phyloP scores from a whole-genome alignment of 2,329 filamentous ascomycete genomes.

The Penicillium aurantiogriseum region DNA sequence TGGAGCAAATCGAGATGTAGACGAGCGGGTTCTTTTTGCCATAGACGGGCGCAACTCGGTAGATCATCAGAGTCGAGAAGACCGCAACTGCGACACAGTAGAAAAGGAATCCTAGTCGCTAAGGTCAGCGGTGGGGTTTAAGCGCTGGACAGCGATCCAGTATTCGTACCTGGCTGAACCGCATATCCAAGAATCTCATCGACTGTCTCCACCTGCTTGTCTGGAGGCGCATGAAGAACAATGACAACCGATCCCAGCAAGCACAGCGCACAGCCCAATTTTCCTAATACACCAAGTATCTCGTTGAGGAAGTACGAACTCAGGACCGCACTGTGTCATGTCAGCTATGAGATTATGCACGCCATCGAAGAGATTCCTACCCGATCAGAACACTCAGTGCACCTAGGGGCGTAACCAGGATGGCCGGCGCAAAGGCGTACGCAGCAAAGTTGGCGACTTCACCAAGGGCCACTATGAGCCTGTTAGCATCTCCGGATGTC shows the following conservation, averaged over 20 bases:
- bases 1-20: slow-evolving; percentile 96
- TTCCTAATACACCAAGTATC: slow-evolving; percentile 83
- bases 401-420: slow-evolving; percentile 91
- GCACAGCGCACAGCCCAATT: slow-evolving; percentile 93
- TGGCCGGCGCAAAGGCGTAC: slow-evolving; percentile 98
- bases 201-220: slow-evolving; percentile 85
- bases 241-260: slow-evolving; percentile 96
- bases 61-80: slow-evolving; percentile 94
- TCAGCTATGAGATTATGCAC: slow-evolving; percentile 17
- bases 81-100: slow-evolving; percentile 77
- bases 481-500: slow-evolving; percentile 22
- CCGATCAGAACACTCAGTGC: slow-evolving; percentile 92
- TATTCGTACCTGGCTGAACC: slow-evolving; percentile 73
- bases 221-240: slow-evolving; percentile 91
- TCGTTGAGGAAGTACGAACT: slow-evolving; percentile 94
- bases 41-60: slow-evolving; percentile 82
- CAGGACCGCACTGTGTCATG: slow-evolving; percentile 68
- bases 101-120: slow-evolving; percentile 71
- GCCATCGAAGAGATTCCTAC: slow-evolving; percentile 37
- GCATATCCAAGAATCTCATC: slow-evolving; percentile 90
- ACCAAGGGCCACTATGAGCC: slow-evolving; percentile 72
- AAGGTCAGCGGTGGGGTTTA: not conserved
- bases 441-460: slow-evolving; percentile 97
- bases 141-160: not conserved
- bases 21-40: slow-evolving; percentile 95